Evolutionary conservation across 768 basidiomycete genomes (phyloP).

Genomic region (Trametes maxima): DNA sequence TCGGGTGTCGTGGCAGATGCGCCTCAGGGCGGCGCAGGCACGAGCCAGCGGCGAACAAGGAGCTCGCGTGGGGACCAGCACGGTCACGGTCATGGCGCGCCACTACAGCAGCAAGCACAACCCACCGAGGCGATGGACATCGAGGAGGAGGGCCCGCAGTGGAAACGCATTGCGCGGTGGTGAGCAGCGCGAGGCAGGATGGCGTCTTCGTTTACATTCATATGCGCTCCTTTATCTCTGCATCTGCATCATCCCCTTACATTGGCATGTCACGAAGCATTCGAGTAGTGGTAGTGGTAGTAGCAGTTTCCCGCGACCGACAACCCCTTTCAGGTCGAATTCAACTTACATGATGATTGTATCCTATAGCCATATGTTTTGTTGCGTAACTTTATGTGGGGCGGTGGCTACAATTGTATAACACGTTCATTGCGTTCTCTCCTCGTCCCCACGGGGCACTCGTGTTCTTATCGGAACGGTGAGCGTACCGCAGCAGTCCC

Average conservation of each 20-base stretch:
- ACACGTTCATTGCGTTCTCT: constrained; percentile 12
- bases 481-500: no score
- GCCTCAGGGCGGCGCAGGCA: constrained; percentile 30
- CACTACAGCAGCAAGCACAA: constrained; percentile 14
- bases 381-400: constrained; percentile 21
- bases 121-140: constrained; percentile 62
- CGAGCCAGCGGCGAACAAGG: constrained; percentile 56
- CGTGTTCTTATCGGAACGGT: no score
- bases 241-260: not conserved
- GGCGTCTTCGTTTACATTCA: not conserved
- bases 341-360: constrained; percentile 21
- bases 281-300: no score
- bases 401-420: constrained; percentile 22
- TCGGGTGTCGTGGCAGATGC: constrained; percentile 42
- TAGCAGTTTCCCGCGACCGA: no score
- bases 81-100: constrained; percentile 37
- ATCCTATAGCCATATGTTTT: constrained; percentile 23
- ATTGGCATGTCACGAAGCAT: not conserved
- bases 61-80: constrained; percentile 42
- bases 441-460: no score
- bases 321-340: not conserved
- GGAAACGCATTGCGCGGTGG: constrained; percentile 72
- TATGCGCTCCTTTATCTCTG: not conserved
- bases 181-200: constrained; percentile 32
- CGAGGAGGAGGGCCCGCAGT: constrained; percentile 73